Percentiles rank a stretch among this genome's conserved stretches.
Evolutionary conservation across 2,329 filamentous ascomycete genomes (phyloP).

Genomic region (Fusarium sp.): DNA sequence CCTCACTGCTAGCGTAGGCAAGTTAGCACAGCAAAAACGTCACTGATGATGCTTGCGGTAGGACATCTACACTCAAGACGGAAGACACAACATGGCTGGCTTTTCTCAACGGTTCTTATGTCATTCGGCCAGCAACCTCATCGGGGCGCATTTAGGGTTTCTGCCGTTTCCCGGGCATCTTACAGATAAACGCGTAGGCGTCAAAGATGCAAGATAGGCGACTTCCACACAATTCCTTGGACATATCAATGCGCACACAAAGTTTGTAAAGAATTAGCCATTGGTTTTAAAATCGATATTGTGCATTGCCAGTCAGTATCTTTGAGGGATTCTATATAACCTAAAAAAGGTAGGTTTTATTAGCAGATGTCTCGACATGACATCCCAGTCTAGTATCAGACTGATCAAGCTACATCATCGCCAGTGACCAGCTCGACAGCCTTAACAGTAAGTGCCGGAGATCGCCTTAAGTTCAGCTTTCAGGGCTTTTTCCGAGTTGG

Average conservation of each 20-base stretch:
- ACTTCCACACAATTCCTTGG: not conserved
- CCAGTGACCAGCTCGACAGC: constrained; percentile 3
- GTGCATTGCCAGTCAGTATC: not conserved
- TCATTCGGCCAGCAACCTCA: constrained; percentile 8
- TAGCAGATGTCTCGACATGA: not conserved
- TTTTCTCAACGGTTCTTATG: constrained; percentile 20
- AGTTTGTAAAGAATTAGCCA: not conserved
- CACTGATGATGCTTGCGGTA: constrained; percentile 39
- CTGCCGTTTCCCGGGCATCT: constrained; percentile 17
- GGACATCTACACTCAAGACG: not conserved
- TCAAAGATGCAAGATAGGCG: constrained; percentile 9
- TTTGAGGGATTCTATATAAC: not conserved
- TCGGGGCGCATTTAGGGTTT: constrained; percentile 32
- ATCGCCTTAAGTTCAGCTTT: constrained; percentile 38
- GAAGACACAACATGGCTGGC: constrained; percentile 11
- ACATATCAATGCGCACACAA: not conserved
- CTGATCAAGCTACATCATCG: not conserved
- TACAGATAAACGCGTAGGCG: constrained; percentile 12
- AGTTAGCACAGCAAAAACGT: constrained; percentile 25
- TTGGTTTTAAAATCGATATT: not conserved
- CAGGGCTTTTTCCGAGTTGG: constrained; percentile 14
- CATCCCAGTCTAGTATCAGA: not conserved
- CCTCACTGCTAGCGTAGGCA: constrained; percentile 10
- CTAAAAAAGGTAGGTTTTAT: not conserved
- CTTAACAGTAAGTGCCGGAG: constrained; percentile 16